Evolutionary conservation across 2,329 filamentous ascomycete species (phyloP).

Genomic region (Anthostomella pinea): DNA sequence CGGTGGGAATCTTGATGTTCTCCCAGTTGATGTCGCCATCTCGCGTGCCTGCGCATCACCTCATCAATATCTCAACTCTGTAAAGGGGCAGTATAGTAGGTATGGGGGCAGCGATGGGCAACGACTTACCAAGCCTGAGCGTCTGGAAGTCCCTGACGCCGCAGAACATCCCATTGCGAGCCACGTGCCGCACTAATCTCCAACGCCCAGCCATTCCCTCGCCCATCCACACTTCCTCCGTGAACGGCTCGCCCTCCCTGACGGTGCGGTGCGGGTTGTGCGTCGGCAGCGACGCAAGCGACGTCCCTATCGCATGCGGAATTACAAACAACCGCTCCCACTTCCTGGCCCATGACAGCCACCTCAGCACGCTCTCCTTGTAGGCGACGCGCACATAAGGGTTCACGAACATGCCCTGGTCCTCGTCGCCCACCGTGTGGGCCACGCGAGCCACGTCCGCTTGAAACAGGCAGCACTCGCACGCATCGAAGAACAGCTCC

Average conservation of each 20-base stretch:
- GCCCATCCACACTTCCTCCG: constrained; percentile 50
- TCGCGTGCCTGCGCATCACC: constrained; percentile 17
- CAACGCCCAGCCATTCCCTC: constrained; percentile 34
- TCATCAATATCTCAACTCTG: too few relatives aligned
- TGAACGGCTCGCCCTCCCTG: constrained; percentile 52
- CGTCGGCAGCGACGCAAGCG: constrained; percentile 53
- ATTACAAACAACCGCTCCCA: constrained; percentile 64
- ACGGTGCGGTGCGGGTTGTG: constrained; percentile 61
- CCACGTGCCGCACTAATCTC: constrained; percentile 41
- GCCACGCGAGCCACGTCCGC: constrained; percentile 43
- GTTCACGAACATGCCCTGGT: constrained; percentile 68
- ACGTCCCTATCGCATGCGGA: constrained; percentile 57
- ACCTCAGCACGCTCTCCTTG: constrained; percentile 51
- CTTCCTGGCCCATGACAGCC: constrained; percentile 58
- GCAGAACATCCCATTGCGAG: constrained; percentile 54
- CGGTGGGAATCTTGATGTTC: constrained; percentile 32
- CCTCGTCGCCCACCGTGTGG: constrained; percentile 35
- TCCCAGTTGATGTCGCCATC: constrained; percentile 34
- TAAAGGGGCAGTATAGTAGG: too few relatives aligned
- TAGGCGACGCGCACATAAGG: constrained; percentile 73
- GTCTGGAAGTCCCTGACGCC: constrained; percentile 49
- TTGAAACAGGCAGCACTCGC: constrained; percentile 61
- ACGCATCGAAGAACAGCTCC: constrained; percentile 61
- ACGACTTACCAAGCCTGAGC: constrained; percentile 25
- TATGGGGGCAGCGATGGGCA: background rate